Base-by-base conservation (phyloP, 208 protist genomes). In the Crithidia bombi region DNA sequence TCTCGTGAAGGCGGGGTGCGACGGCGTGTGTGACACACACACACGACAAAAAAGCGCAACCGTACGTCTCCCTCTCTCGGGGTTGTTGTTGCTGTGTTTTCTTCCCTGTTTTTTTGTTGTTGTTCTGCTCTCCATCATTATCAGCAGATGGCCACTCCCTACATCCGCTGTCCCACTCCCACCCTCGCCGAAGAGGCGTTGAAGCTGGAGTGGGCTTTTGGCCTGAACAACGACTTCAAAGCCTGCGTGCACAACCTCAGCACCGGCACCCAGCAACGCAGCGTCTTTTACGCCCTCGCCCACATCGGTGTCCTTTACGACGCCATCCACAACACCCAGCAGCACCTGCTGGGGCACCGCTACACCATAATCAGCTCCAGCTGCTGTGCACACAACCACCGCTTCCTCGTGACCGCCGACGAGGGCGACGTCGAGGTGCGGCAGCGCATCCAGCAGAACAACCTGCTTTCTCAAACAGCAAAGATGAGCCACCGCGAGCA, bases 301-400 rank as follows among this genome's bases (percentile, higher is more conserved):
- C 93, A 98, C 81, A 89, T 89, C 15, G 96, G 86, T 50, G 78
- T 98, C 30, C 85, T 98, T 41, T 98, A 98, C 78, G 93, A 98
- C 67, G 81, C 89, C 14, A 64, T 90, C 11, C 75, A 87, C 38
- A 89, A 97, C 72, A 87, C 83, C 35, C 96, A 98, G 80, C 56
- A 70, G 59, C 90, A 97, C 62, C 82, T 98, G 10, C 83, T 96
- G 65, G 96, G 96, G 17, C 96, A 98, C 80, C 65, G 79, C 28
- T 83, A 96, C 89, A 72, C 81, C 43, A 96, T 94, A 51, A 74
- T 94, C 69, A 69, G 70, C 52, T 85, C 83, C 41, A 84, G 75
- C 43, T 90, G 89, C 62, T 91, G 87, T 43, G 90, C 83, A 46
- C 69, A 79, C 62, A 97, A 96, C 67, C 80, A 89, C 28, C 85